Conservation (phyloP, 306 rosid genomes). For the Vachellia pachyceras region DNA sequence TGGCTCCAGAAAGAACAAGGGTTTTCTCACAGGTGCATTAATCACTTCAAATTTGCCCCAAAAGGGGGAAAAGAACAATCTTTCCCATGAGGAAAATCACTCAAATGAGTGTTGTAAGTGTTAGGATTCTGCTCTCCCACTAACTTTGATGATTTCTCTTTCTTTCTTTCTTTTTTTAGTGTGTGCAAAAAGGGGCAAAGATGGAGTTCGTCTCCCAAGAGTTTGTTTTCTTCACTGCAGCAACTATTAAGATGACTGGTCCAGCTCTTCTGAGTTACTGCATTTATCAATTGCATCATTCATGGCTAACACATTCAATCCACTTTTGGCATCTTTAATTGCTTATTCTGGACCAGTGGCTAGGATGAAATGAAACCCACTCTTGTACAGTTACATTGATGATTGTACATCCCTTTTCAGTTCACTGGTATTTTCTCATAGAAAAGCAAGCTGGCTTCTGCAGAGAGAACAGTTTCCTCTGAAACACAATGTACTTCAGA, state of each 20-base stretch:
- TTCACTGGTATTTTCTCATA: constrained; percentile 64
- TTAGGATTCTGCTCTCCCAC: neutral
- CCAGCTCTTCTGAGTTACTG: constrained; percentile 12
- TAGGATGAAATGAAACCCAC: constrained; percentile 25
- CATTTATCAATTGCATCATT: neutral
- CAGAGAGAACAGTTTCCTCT: constrained; percentile 70
- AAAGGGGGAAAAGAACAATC: neutral
- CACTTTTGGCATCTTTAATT: neutral
- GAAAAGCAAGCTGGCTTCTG: constrained; percentile 93
- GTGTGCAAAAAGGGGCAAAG: neutral
- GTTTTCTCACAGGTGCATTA: neutral
- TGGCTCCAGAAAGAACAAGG: neutral
- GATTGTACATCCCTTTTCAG: constrained; percentile 22
- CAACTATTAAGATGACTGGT: constrained; percentile 10
- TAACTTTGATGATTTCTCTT: neutral
- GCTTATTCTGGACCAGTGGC: neutral
- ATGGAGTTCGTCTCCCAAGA: neutral
- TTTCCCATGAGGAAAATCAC: constrained; percentile 9
- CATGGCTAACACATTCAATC: neutral
- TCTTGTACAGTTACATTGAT: neutral
- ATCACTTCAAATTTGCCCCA: constrained; percentile 5
- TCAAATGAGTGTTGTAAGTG: neutral
- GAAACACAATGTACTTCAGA: constrained; percentile 74
- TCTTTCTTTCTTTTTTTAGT: neutral
- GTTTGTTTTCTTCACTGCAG: constrained; percentile 10